These are phyloP conservation scores for Citrus sp. DNA, from an alignment of 345 rosid species.

Conservation along the genomic window DNA sequence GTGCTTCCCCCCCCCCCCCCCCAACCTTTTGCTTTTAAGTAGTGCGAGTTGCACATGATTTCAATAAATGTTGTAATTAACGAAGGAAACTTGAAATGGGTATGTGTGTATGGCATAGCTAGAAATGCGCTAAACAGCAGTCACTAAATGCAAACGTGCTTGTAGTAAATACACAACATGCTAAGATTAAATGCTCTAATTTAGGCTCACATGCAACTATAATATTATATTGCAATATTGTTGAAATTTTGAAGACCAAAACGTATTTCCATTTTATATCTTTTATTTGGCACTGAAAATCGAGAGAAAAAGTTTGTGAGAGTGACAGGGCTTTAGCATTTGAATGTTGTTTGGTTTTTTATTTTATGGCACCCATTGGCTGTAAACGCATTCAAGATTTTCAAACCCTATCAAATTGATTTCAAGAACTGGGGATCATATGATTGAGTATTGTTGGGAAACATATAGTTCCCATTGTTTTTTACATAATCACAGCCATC, in stretches of 20 bases:
- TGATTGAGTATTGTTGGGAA: constrained; percentile 4
- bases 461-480: neutral
- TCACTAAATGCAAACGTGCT: constrained; percentile 45
- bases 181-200: constrained; percentile 35
- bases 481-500: neutral
- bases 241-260: constrained; percentile 12
- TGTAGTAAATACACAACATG: constrained; percentile 41
- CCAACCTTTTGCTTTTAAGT: neutral
- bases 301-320: neutral
- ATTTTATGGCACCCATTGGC: neutral
- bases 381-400: neutral
- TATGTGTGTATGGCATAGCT: constrained; percentile 24
- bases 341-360: constrained; percentile 4
- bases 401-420: neutral
- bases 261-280: neutral
- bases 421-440: neutral
- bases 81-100: constrained; percentile 21
- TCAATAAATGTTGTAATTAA: constrained; percentile 32
- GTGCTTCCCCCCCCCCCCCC: neutral
- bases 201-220: constrained; percentile 32
- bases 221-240: constrained; percentile 5
- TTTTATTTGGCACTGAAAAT: constrained; percentile 20
- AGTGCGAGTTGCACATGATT: constrained; percentile 27
- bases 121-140: constrained; percentile 34
- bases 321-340: neutral